Base-by-base conservation (phyloP, 768 basidiomycete species). In the Lactarius trivialis region DNA sequence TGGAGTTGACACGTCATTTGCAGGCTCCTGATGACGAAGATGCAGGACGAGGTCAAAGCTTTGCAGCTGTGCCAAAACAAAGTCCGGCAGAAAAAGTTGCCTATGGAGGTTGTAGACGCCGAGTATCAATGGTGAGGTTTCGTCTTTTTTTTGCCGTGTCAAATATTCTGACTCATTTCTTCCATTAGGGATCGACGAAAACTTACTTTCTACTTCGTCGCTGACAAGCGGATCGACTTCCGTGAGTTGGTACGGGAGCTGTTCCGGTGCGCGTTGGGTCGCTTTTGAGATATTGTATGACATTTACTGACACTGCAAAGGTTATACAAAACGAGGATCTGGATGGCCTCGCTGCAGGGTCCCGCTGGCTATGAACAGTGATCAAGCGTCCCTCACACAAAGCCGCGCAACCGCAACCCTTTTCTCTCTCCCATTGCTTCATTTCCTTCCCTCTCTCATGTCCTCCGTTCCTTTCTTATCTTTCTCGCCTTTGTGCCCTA, bases 41-140 rank as follows among this genome's bases (percentile, higher is more conserved):
- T 85, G 60, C 86, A 89, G 70, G 96, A 99, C 73, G 96, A 99
- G 75, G 75, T 85, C 60, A 94, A 95, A 75, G 96, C 96, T 24
- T 77, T 99, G 49, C 86, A 91, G 69, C 77, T 98, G 58, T 97
- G 95, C 68, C 85, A 93, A 73, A 90, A 80, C 63, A 98, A 98
- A 74, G 95, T 97, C 15, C 79, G 86, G 57, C 92, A 93, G 73
- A 91, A 95, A 77, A 93, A 93, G 72, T 76, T 98, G 71, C 94
- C 94, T 19, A 99, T 99, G 96, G 93, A 98, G 74, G 94, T 99
- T 61, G 86, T 97, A 54, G 96, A 98, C 74, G 96, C 95, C 34
- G 96, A 98, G 75, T 99, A 95, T 77, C 96, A 99, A 72, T 98
- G 94, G 94, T 94, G 60, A 32, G 88, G 76, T 28, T 39, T 15